A percentile compares a stretch with the other conserved stretches of the same genome.
These are phyloP conservation scores for Physocladia obscura DNA, from an alignment of 192 early-diverging fungal species.

Conservation along the genomic window DNA sequence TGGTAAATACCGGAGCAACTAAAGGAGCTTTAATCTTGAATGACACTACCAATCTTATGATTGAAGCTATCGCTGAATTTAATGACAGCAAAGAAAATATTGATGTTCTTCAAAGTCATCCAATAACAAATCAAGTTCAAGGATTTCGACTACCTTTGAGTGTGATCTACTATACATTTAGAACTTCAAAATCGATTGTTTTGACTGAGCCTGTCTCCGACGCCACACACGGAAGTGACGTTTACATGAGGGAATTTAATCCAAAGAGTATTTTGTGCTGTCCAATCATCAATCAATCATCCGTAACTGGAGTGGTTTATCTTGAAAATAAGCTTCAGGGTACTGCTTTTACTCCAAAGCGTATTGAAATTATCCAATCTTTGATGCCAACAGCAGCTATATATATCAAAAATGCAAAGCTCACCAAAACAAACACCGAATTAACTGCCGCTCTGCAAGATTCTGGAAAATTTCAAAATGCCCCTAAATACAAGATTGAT, in stretches of 20 bases:
- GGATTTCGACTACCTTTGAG: slow-evolving; percentile 35
- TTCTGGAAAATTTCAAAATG: slow-evolving; percentile 28
- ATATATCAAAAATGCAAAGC: slow-evolving; percentile 53
- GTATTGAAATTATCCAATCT: slow-evolving; percentile 48
- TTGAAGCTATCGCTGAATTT: slow-evolving; percentile 40
- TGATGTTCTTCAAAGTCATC: slow-evolving; percentile 31
- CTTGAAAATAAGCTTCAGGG: slow-evolving; percentile 51
- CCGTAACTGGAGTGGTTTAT: slow-evolving; percentile 47
- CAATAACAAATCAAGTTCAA: slow-evolving; percentile 17
- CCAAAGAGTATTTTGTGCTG: slow-evolving; percentile 54
- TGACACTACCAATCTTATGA: slow-evolving; percentile 33
- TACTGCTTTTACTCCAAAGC: slow-evolving; percentile 42
- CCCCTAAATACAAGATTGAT: slow-evolving; percentile 53
- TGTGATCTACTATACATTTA: slow-evolving; percentile 42
- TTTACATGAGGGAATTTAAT: slow-evolving; percentile 37
- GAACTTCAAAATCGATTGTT: slow-evolving; percentile 43
- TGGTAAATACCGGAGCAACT: slow-evolving; percentile 50
- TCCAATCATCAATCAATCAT: slow-evolving; percentile 53
- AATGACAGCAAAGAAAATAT: slow-evolving; percentile 31
- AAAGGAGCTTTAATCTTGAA: slow-evolving; percentile 41
- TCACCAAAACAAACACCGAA: slow-evolving; percentile 48
- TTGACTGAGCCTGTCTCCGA: slow-evolving; percentile 38
- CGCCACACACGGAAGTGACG: slow-evolving; percentile 40
- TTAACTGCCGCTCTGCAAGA: slow-evolving; percentile 42
- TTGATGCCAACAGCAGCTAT: slow-evolving; percentile 51